Conservation (phyloP, 305 asterid genomes). For the Euphrasia arctica region DNA sequence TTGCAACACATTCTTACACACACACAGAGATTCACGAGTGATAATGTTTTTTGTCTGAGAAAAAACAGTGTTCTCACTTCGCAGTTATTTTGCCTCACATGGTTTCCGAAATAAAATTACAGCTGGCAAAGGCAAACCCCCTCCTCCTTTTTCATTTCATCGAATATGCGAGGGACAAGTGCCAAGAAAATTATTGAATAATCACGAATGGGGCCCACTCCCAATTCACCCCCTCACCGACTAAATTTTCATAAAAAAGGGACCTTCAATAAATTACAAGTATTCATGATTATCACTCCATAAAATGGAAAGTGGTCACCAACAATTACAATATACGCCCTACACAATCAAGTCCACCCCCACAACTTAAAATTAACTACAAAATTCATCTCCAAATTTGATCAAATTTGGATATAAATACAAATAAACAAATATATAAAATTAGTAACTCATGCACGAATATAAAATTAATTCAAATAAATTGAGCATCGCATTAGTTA, state of each 20-base stretch:
- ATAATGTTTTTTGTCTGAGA: conserved; percentile 16
- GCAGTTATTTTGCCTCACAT: conserved; percentile 28
- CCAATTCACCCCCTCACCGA: conserved; percentile 14
- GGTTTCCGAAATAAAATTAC: conserved; percentile 26
- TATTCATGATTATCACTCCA: too few species aligned
- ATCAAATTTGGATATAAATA: conserved; percentile 34
- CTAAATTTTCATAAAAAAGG: neutral
- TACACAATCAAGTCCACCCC: too few species aligned
- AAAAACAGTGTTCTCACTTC: conserved; percentile 24
- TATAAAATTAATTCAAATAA: too few species aligned
- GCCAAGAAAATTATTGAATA: conserved; percentile 15
- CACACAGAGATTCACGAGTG: neutral
- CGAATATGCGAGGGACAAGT: conserved; percentile 21
- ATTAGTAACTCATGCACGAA: conserved; percentile 15
- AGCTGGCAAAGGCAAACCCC: conserved; percentile 30
- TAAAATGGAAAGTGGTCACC: too few species aligned
- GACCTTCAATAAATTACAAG: too few species aligned
- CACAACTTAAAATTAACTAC: too few species aligned
- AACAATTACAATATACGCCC: too few species aligned
- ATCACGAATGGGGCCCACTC: conserved; percentile 27
- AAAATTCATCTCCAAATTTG: neutral
- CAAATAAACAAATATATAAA: neutral
- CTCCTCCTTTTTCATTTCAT: conserved; percentile 21
- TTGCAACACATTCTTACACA: neutral
- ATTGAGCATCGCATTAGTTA: too few species aligned